phyloP scores from a whole-genome alignment of 805 yeast genomes.

The Candida glaebosa region DNA sequence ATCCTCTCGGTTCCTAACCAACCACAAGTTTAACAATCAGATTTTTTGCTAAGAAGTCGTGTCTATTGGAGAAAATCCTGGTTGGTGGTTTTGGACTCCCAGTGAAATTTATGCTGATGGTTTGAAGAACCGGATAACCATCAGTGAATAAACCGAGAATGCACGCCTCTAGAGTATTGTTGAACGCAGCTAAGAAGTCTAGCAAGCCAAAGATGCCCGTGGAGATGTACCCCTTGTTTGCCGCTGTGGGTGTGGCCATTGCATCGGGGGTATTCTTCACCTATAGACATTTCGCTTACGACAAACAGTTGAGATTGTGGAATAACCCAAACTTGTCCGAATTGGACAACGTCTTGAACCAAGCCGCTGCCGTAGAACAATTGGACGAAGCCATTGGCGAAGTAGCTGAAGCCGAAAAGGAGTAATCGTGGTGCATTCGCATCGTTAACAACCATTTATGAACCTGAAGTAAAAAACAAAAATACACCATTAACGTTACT shows the following conservation, averaged over 20 bases:
- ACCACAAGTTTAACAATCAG: constrained; percentile 10
- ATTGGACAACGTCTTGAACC: constrained; percentile 40
- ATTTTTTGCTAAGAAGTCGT: constrained; percentile 4
- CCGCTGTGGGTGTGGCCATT: constrained; percentile 41
- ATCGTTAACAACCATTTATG: too few species aligned
- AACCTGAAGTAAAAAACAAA: not conserved
- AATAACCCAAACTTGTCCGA: constrained; percentile 41
- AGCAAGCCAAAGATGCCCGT: constrained; percentile 25
- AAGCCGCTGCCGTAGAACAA: constrained; percentile 26
- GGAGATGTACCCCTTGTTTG: constrained; percentile 47
- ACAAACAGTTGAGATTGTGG: constrained; percentile 45
- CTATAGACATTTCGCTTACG: constrained; percentile 46
- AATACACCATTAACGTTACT: too few species aligned
- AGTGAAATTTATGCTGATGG: not conserved
- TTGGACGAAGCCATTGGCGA: too few species aligned
- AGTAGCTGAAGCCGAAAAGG: not conserved
- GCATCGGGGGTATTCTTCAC: constrained; percentile 39
- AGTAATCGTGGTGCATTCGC: too few species aligned
- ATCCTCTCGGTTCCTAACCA: constrained; percentile 8
- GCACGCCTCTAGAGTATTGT: constrained; percentile 39
- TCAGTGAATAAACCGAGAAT: constrained; percentile 15
- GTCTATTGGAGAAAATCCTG: not conserved
- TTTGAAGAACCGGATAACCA: not conserved
- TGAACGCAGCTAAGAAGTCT: constrained; percentile 37
- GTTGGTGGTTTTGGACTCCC: not conserved